Conservation (phyloP, 305 asterid genomes). For the Fraxinus sp. region DNA sequence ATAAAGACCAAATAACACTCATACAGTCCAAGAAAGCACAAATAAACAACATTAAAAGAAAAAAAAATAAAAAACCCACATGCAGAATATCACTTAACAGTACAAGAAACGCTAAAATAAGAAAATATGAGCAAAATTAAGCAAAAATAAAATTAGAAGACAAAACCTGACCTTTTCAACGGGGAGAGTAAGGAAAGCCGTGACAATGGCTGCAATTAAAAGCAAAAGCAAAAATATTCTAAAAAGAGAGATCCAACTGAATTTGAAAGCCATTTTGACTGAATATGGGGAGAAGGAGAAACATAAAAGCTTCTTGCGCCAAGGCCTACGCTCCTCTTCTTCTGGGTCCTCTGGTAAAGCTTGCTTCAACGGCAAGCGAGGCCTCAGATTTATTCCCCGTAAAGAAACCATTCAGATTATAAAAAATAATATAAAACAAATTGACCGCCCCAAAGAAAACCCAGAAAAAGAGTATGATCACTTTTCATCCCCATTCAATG, state of each 20-base stretch:
- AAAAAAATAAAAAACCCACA: neutral
- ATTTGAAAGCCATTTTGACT: slow-evolving; percentile 33
- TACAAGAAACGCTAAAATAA: neutral
- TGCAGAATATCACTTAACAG: neutral
- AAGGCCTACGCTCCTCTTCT: slow-evolving; percentile 46
- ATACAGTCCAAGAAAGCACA: neutral
- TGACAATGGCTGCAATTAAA: slow-evolving; percentile 41
- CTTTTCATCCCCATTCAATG: neutral
- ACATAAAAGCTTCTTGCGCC: slow-evolving; percentile 36
- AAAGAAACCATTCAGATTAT: neutral
- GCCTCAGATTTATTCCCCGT: slow-evolving; percentile 42
- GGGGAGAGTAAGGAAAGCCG: slow-evolving; percentile 47
- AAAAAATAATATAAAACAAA: neutral
- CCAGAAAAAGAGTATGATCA: neutral
- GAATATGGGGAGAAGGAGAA: neutral
- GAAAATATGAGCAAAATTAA: neutral
- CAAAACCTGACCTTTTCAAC: slow-evolving; percentile 38
- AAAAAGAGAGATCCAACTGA: slow-evolving; percentile 37
- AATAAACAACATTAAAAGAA: neutral
- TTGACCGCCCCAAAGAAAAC: neutral
- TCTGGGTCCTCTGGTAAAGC: slow-evolving; percentile 32
- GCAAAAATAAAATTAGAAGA: neutral
- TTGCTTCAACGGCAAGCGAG: slow-evolving; percentile 41
- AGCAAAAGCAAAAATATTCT: slow-evolving; percentile 34
- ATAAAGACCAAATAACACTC: slow-evolving; percentile 3